phyloP scores from a whole-genome alignment of 139 green algal genomes.

The Yamagishiella unicocca region DNA sequence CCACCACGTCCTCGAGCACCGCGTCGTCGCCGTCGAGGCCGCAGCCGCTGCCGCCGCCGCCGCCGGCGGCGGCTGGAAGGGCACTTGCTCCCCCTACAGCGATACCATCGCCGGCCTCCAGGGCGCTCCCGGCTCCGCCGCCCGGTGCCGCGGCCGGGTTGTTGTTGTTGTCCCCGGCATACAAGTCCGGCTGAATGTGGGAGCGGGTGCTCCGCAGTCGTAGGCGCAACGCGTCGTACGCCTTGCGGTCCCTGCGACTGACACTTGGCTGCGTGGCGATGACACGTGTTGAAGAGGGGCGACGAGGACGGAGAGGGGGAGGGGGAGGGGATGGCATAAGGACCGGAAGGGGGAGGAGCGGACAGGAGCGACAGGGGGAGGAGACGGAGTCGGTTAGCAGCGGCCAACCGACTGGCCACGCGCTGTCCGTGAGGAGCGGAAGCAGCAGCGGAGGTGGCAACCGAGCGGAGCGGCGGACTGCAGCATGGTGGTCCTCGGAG shows the following conservation, averaged over 20 bases:
- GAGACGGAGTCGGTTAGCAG: too few relatives aligned
- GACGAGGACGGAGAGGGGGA: background rate
- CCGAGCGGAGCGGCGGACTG: too few relatives aligned
- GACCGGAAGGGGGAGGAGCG: too few relatives aligned
- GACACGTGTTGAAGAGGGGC: too few relatives aligned
- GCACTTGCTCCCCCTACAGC: too few relatives aligned
- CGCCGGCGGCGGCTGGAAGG: background rate
- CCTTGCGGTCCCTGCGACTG: conserved; percentile 71
- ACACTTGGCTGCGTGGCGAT: conserved; percentile 71
- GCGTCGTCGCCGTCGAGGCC: background rate
- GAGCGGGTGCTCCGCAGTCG: conserved; percentile 61
- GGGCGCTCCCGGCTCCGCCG: background rate
- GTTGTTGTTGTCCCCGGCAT: background rate
- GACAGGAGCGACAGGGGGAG: too few relatives aligned
- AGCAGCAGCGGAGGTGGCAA: too few relatives aligned
- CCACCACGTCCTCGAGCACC: background rate
- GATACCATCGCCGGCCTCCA: background rate
- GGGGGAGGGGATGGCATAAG: too few relatives aligned
- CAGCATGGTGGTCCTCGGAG: too few relatives aligned
- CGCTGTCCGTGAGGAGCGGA: too few relatives aligned
- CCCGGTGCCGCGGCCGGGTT: background rate
- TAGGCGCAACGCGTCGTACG: conserved; percentile 82
- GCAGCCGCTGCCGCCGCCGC: background rate
- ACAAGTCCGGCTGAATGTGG: conserved; percentile 12
- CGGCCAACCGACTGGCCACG: too few relatives aligned